Percentiles rank a stretch among this genome's conserved stretches.
phyloP scores from a whole-genome alignment of 2,329 filamentous ascomycete genomes.

The Claviceps sp. region DNA sequence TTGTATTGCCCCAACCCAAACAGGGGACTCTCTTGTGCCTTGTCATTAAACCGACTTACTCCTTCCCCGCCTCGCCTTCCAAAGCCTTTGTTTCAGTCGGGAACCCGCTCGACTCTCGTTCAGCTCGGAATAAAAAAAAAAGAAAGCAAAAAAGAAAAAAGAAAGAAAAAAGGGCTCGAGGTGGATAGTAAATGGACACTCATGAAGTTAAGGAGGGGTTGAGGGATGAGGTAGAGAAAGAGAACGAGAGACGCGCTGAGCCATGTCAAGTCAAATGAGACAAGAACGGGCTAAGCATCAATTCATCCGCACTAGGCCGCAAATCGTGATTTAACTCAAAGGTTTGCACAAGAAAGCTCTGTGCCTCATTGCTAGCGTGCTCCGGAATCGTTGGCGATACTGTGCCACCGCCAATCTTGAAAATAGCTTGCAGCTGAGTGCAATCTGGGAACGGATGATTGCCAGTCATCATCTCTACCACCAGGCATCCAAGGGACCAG shows the following conservation, averaged over 20 bases:
- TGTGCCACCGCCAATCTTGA: constrained; percentile 87
- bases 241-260: too few relatives aligned
- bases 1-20: too few relatives aligned
- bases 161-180: neutral
- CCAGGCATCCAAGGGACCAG: constrained; percentile 91
- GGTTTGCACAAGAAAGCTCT: constrained; percentile 70
- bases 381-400: constrained; percentile 83
- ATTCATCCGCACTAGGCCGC: constrained; percentile 80
- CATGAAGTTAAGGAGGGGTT: neutral
- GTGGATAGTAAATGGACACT: neutral
- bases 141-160: neutral
- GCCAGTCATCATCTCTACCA: constrained; percentile 99
- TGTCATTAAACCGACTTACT: neutral
- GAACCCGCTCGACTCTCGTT: constrained; percentile 8
- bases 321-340: constrained; percentile 94
- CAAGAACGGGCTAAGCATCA: constrained; percentile 74
- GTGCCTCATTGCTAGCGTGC: constrained; percentile 69
- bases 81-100: neutral
- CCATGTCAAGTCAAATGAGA: constrained; percentile 44
- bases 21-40: neutral
- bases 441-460: constrained; percentile 93
- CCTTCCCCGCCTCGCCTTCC: neutral
- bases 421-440: constrained; percentile 93
- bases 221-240: too few relatives aligned
- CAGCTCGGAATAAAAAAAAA: neutral